Conservation (phyloP, 139 green algal genomes). For the Nannochloris sp. region DNA sequence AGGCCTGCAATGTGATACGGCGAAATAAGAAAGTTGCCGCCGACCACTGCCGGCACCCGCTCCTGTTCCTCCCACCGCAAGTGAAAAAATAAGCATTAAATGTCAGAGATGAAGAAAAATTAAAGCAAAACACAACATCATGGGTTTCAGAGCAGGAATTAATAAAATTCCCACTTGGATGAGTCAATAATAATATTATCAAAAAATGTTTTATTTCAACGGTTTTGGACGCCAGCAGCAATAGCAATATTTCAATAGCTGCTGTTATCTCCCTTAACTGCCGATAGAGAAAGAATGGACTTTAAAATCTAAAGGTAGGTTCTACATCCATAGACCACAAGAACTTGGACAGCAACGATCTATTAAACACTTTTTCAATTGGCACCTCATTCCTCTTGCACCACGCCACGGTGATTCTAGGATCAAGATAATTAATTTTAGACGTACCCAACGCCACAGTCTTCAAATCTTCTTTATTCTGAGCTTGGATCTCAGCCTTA, state of each 20-base stretch:
- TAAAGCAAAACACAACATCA: no score
- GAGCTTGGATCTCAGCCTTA: slow-evolving; percentile 50
- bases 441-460: slow-evolving; percentile 95
- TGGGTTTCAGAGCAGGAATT: no score
- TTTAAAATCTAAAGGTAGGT: slow-evolving; percentile 78
- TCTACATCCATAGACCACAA: slow-evolving; percentile 89
- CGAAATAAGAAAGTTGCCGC: neutral
- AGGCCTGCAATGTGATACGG: neutral
- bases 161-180: no score
- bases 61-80: neutral
- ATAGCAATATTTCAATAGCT: no score
- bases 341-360: slow-evolving; percentile 93
- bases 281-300: no score
- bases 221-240: no score
- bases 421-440: slow-evolving; percentile 99
- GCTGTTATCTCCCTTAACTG: no score
- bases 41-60: no score
- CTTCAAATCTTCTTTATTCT: slow-evolving; percentile 88
- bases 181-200: no score
- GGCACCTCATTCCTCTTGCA: slow-evolving; percentile 79
- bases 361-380: slow-evolving; percentile 98
- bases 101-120: no score
- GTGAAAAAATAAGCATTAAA: slow-evolving; percentile 1
- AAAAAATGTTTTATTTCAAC: no score
- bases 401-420: slow-evolving; percentile 96